Evolutionary conservation across 2,329 filamentous ascomycete species (phyloP).

Genomic region (Canariomyces notabilis): DNA sequence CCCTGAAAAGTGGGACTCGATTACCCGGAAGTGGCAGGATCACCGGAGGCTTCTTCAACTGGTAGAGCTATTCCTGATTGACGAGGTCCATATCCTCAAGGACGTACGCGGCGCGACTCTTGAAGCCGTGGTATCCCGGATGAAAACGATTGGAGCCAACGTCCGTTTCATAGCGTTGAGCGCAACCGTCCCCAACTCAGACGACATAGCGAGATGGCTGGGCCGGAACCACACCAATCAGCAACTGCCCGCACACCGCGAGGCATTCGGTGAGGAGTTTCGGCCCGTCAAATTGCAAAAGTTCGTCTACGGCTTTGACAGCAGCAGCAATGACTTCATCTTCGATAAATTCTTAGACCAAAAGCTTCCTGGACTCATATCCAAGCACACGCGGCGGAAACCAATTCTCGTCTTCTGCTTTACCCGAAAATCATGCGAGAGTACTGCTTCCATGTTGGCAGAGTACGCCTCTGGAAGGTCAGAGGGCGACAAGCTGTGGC

Average conservation of each 20-base stretch:
- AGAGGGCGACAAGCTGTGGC: constrained; percentile 57
- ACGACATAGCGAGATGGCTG: constrained; percentile 76
- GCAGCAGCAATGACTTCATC: constrained; percentile 63
- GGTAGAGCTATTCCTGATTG: constrained; percentile 75
- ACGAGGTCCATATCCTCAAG: constrained; percentile 83
- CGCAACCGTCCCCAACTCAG: constrained; percentile 76
- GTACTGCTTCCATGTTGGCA: constrained; percentile 62
- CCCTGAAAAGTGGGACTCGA: constrained; percentile 87
- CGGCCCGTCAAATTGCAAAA: constrained; percentile 73
- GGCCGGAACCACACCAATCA: constrained; percentile 58
- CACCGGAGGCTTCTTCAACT: constrained; percentile 68
- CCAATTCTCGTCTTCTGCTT: constrained; percentile 82
- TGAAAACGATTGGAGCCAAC: constrained; percentile 73
- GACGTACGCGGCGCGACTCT: constrained; percentile 73
- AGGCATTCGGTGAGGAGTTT: constrained; percentile 74
- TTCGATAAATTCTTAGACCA: constrained; percentile 67
- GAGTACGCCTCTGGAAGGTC: constrained; percentile 56
- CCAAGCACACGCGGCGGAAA: constrained; percentile 62
- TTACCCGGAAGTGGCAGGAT: constrained; percentile 82
- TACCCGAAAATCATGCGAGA: constrained; percentile 64
- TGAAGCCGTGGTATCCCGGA: constrained; percentile 78
- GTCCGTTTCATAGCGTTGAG: constrained; percentile 78
- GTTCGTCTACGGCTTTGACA: constrained; percentile 68
- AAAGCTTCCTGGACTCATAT: constrained; percentile 62
- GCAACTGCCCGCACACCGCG: constrained; percentile 58